These are phyloP conservation scores for Aspergillus panamensis DNA, from an alignment of 495 filamentous ascomycete genomes.

Conservation along the genomic window DNA sequence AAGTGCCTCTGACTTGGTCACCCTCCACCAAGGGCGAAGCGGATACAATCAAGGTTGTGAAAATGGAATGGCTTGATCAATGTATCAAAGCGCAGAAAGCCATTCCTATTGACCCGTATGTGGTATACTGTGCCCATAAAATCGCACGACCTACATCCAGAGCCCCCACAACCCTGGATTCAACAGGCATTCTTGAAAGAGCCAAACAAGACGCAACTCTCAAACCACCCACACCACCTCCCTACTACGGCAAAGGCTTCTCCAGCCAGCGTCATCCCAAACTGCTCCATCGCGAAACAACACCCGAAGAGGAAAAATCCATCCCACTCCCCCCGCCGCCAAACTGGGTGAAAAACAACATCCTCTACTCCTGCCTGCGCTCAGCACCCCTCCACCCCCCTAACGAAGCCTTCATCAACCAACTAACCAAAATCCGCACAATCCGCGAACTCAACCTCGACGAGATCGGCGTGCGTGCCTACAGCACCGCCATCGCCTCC, in stretches of 20 bases:
- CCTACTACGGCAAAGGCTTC: not conserved
- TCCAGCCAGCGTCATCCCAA: conserved; percentile 33
- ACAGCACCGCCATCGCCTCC: conserved; percentile 80
- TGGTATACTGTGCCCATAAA: conserved; percentile 59
- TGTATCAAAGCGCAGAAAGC: conserved; percentile 51
- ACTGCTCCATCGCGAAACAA: conserved; percentile 58
- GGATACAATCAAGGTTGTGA: conserved; percentile 62
- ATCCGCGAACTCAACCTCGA: conserved; percentile 68
- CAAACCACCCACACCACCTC: conserved; percentile 15
- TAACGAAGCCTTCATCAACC: conserved; percentile 71
- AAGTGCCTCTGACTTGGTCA: not conserved
- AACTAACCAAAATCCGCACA: conserved; percentile 70
- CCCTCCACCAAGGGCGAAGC: not conserved
- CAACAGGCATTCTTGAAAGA: conserved; percentile 46
- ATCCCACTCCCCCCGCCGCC: conserved; percentile 56
- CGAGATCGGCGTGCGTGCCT: conserved; percentile 78
- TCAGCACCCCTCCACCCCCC: conserved; percentile 65
- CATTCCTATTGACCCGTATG: conserved; percentile 58
- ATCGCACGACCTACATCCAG: conserved; percentile 16
- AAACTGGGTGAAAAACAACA: conserved; percentile 61
- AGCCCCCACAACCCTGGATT: conserved; percentile 2
- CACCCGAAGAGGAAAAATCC: conserved; percentile 65
- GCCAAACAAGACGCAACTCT: conserved; percentile 48
- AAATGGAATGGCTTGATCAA: conserved; percentile 69
- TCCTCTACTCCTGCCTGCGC: conserved; percentile 78